Conservation (phyloP, 2,329 filamentous ascomycete species). For the Aureobasidium musti region DNA sequence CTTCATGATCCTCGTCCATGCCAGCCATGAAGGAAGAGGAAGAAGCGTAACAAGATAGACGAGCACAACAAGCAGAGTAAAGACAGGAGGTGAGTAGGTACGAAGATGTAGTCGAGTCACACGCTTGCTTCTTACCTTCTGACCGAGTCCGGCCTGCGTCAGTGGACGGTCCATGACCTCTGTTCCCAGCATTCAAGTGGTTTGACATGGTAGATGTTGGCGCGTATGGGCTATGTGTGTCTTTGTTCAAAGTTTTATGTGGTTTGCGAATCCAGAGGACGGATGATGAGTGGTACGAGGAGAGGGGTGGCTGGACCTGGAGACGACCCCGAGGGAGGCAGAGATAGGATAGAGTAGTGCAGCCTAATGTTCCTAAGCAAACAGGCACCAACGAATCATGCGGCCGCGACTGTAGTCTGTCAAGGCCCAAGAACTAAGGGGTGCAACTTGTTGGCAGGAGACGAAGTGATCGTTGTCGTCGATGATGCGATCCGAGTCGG, state of each 20-base stretch:
- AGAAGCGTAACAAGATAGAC: not conserved
- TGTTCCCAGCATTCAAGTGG: constrained; percentile 1
- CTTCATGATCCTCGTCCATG: not conserved
- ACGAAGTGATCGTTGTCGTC: constrained; percentile 5
- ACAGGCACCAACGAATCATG: constrained; percentile 24
- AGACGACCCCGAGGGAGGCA: not conserved
- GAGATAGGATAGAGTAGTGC: not conserved
- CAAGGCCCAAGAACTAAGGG: not conserved
- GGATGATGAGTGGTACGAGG: constrained; percentile 6
- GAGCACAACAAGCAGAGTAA: constrained; percentile 1
- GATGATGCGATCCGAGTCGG: constrained; percentile 22
- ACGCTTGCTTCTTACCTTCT: constrained; percentile 29
- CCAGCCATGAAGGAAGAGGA: constrained; percentile 1
- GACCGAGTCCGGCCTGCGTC: constrained; percentile 29
- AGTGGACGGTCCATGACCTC: not conserved
- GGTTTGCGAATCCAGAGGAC: not conserved
- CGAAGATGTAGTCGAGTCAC: constrained; percentile 3
- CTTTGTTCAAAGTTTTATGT: not conserved
- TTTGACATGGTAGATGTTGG: constrained; percentile 12
- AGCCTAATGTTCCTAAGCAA: constrained; percentile 12
- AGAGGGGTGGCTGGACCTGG: constrained; percentile 16
- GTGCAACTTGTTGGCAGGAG: constrained; percentile 16
- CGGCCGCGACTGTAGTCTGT: constrained; percentile 1
- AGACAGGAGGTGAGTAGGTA: not conserved
- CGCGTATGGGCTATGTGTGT: constrained; percentile 7